A percentile compares a stretch with the other conserved stretches of the same genome.
phyloP scores from a whole-genome alignment of 495 filamentous ascomycete species.

The Platismatia glauca region DNA sequence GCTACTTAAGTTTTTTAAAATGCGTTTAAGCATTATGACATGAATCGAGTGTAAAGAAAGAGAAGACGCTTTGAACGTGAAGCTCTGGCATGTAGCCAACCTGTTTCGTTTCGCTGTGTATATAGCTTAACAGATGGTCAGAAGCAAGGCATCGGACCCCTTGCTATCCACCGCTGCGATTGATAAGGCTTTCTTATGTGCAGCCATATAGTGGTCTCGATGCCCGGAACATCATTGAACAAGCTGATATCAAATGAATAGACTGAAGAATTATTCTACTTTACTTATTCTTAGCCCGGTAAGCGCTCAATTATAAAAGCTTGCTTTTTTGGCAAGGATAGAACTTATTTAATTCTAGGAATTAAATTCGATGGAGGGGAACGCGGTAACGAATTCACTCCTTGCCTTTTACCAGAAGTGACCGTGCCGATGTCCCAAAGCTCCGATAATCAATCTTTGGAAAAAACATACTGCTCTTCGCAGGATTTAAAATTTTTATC shows the following conservation, averaged over 20 bases:
- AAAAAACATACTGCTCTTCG: constrained; percentile 23
- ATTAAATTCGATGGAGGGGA: neutral
- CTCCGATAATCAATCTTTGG: constrained; percentile 56
- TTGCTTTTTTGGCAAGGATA: too few relatives aligned
- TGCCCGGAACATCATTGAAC: neutral
- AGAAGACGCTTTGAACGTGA: neutral
- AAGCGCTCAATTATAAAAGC: too few relatives aligned
- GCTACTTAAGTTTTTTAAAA: neutral
- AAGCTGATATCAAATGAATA: neutral
- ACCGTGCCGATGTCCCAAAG: constrained; percentile 51
- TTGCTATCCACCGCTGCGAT: neutral
- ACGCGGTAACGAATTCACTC: constrained; percentile 49
- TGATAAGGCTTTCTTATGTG: neutral
- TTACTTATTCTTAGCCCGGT: too few relatives aligned
- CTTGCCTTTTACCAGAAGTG: constrained; percentile 66
- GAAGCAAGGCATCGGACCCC: neutral
- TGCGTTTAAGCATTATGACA: neutral
- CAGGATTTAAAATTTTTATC: constrained; percentile 4
- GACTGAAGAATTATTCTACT: too few relatives aligned
- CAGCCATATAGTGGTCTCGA: neutral
- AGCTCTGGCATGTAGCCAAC: neutral
- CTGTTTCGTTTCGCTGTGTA: neutral
- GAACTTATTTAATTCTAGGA: too few relatives aligned
- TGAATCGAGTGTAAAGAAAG: neutral
- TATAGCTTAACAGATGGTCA: neutral